Base-by-base conservation (phyloP, 345 rosid species). In the Rhodomyrtus tomentosa region DNA sequence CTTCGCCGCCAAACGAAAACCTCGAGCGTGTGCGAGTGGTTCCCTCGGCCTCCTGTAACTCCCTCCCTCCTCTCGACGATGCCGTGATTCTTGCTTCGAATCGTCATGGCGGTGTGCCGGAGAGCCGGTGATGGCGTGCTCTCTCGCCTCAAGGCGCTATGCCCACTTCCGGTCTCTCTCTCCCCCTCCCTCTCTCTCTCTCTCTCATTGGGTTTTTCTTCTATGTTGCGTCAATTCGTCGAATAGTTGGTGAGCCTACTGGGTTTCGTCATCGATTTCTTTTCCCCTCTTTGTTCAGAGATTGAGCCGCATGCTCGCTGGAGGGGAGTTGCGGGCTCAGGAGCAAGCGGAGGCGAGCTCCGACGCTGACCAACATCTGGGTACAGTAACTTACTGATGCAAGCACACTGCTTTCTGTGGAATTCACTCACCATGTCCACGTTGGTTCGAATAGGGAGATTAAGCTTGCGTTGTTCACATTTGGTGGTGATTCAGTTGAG, bases 91-190 rank as follows among this genome's bases (percentile, higher is more conserved):
- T 48, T 38, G 50, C 83, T 51, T 52, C 56, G 76, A 4, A 36
- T 45, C 83, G 68, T 74, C 81, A 94, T 91, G 96, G 93, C 91
- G 83, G 80, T 83, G 50, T 81, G 88, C 56, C 40, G 86, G 55
- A 90, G 85, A 73, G 83, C 87, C 74, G 91, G 84, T 83, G 86
- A 81, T 73, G 59, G 81, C 87, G 42, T 87, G 9, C 52, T 85
- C 13, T 84, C 89, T 85, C 92, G 91, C 18, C 87, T 94, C 87
- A 89, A 86, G 83, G 85, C 91, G 51, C 82, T 94, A 22, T 22
- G 89, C 24, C 59, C 76, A 83, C 87, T 87, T 38, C 91, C 90
- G 97, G 97, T 94, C 81, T 53, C 48, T 81, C 52, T 2, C 9
- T 79, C 11, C 13, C 73, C 25, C n/a, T 50, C 40, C n/a, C 36